These are phyloP conservation scores for Didymella arachidicola DNA, from an alignment of 2,329 filamentous ascomycete genomes.

Conservation along the genomic window DNA sequence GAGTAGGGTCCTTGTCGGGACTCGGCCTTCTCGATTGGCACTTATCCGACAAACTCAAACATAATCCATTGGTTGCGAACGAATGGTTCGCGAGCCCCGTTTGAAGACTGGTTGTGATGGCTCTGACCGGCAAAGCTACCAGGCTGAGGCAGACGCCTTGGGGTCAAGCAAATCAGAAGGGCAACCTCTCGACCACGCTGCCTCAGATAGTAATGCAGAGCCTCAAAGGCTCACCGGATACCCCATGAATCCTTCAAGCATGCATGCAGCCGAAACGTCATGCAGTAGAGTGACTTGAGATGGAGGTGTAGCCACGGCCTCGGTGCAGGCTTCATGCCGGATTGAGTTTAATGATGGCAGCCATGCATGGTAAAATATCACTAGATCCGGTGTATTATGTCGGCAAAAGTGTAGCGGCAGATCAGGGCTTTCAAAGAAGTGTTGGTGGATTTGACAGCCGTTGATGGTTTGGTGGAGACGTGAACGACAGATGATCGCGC, in stretches of 20 bases:
- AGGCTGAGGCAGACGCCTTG: constrained; percentile 20
- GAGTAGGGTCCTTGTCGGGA: constrained; percentile 18
- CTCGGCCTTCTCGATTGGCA: constrained; percentile 13
- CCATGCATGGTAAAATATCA: constrained; percentile 15
- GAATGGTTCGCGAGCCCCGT: constrained; percentile 26
- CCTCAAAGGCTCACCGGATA: constrained; percentile 32
- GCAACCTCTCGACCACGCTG: constrained; percentile 2
- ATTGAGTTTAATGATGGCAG: background rate
- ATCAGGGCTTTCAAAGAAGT: constrained; percentile 8
- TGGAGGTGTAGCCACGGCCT: constrained; percentile 12
- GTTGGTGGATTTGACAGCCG: constrained; percentile 10
- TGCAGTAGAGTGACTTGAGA: constrained; percentile 24
- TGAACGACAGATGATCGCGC: constrained; percentile 5
- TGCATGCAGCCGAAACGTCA: constrained; percentile 22
- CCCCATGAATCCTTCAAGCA: constrained; percentile 9
- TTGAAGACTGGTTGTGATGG: constrained; percentile 20
- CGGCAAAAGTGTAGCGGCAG: constrained; percentile 3
- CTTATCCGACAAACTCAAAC: constrained; percentile 12
- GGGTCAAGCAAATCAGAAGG: constrained; percentile 26
- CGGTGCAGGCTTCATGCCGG: constrained; percentile 20
- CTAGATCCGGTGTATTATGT: constrained; percentile 13
- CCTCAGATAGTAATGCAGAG: constrained; percentile 15
- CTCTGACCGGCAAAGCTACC: constrained; percentile 36
- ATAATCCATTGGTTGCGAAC: constrained; percentile 23
- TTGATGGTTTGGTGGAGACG: constrained; percentile 7